Evolutionary conservation across 495 filamentous ascomycete genomes (phyloP).

Genomic region (Pyrenula aspistea): DNA sequence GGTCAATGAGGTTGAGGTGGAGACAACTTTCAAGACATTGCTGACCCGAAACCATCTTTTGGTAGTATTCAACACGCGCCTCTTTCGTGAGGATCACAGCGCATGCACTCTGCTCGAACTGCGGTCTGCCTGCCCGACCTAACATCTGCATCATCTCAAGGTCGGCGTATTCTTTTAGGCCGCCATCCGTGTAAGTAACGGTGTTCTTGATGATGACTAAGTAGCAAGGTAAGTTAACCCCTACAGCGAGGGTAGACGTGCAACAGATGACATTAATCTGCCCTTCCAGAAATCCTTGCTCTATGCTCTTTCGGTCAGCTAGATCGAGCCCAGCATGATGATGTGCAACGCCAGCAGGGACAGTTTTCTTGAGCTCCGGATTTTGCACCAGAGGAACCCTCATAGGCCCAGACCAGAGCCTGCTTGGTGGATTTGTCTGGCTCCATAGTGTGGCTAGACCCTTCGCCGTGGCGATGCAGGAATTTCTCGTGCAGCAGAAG

Average conservation of each 20-base stretch:
- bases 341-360: slow-evolving; percentile 70
- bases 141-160: slow-evolving; percentile 98
- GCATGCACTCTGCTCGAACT: slow-evolving; percentile 77
- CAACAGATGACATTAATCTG: slow-evolving; percentile 85
- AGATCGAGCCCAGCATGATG: slow-evolving; percentile 81
- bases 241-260: slow-evolving; percentile 87
- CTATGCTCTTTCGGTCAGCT: slow-evolving; percentile 57
- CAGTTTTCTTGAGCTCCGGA: slow-evolving; percentile 52
- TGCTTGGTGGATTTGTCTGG: slow-evolving; percentile 37
- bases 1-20: slow-evolving; percentile 80
- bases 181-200: slow-evolving; percentile 51
- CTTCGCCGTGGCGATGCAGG: slow-evolving; percentile 63
- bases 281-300: slow-evolving; percentile 62
- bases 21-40: slow-evolving; percentile 80
- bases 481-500: slow-evolving; percentile 80
- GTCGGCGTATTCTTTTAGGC: slow-evolving; percentile 70
- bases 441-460: slow-evolving; percentile 58
- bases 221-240: slow-evolving; percentile 87
- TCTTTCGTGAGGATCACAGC: slow-evolving; percentile 78
- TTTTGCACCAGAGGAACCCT: slow-evolving; percentile 43
- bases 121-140: slow-evolving; percentile 82
- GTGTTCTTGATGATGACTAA: slow-evolving; percentile 91
- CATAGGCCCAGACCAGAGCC: slow-evolving; percentile 56
- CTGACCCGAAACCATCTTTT: slow-evolving; percentile 71
- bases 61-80: slow-evolving; percentile 58